Conservation (phyloP, 306 rosid genomes). For the Luffa aegyptiaca region DNA sequence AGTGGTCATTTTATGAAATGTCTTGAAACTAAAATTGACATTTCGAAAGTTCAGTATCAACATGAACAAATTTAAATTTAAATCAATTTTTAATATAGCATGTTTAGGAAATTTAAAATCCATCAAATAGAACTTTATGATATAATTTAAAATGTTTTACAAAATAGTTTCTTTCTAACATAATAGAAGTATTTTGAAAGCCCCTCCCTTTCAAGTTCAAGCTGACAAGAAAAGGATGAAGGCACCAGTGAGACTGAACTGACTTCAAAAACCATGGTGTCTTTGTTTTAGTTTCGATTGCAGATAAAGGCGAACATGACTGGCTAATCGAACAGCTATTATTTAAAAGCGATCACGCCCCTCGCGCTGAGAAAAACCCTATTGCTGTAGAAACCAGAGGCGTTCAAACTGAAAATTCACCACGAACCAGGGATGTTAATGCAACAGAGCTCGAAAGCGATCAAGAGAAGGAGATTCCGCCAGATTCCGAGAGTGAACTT, state of each 20-base stretch:
- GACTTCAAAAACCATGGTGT: not conserved
- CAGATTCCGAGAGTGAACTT: constrained; percentile 18
- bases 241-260: not conserved
- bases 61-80: too few species aligned
- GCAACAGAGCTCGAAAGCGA: constrained; percentile 7
- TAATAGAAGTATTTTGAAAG: not conserved
- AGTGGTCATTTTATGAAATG: too few species aligned
- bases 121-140: not conserved
- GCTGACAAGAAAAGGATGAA: not conserved
- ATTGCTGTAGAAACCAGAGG: constrained; percentile 14
- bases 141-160: not conserved
- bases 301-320: constrained; percentile 61
- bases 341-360: constrained; percentile 13
- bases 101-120: not conserved
- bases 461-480: constrained; percentile 17
- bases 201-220: not conserved
- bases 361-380: not conserved
- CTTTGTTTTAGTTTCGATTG: constrained; percentile 14
- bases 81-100: too few species aligned
- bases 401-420: constrained; percentile 7
- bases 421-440: not conserved
- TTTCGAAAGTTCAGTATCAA: too few species aligned
- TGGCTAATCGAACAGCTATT: constrained; percentile 38
- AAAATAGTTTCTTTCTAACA: not conserved
- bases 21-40: too few species aligned